Conservation (phyloP, 805 yeast genomes). For the Tetrapisispora arboricola region DNA sequence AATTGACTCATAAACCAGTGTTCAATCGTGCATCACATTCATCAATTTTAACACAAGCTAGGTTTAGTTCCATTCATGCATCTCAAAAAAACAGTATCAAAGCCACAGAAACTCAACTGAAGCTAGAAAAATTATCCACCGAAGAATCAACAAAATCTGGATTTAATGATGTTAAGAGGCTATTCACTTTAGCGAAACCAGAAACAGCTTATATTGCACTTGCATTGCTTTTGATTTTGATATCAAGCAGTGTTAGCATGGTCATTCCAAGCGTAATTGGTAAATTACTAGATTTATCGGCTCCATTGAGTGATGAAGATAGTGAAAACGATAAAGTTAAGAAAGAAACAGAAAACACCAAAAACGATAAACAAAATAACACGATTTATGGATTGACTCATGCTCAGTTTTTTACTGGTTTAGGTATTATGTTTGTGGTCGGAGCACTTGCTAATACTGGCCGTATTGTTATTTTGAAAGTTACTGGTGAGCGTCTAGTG, state of each 20-base stretch:
- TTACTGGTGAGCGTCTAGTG: slow-evolving; percentile 79
- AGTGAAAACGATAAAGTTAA: slow-evolving; percentile 4
- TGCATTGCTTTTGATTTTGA: slow-evolving; percentile 54
- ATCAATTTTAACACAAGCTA: not conserved
- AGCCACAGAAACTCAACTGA: not conserved
- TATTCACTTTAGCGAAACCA: slow-evolving; percentile 46
- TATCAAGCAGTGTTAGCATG: slow-evolving; percentile 75
- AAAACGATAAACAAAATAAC: slow-evolving; percentile 25
- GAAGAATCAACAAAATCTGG: slow-evolving; percentile 16
- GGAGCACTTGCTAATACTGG: slow-evolving; percentile 79
- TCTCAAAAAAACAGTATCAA: not conserved
- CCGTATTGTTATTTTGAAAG: slow-evolving; percentile 61
- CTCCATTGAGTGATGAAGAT: slow-evolving; percentile 5
- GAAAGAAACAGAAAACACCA: slow-evolving; percentile 13
- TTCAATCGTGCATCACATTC: not conserved
- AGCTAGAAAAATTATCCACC: slow-evolving; percentile 17
- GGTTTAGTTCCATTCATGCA: not conserved
- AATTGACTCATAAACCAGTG: too few species aligned
- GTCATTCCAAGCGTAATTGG: slow-evolving; percentile 77
- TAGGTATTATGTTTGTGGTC: slow-evolving; percentile 51
- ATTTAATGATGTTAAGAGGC: slow-evolving; percentile 29
- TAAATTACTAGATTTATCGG: slow-evolving; percentile 67
- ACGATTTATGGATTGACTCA: slow-evolving; percentile 51
- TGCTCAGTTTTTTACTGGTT: slow-evolving; percentile 49
- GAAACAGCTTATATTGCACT: slow-evolving; percentile 44